Percentiles rank a stretch among this genome's conserved stretches.
phyloP scores from a whole-genome alignment of 78 protist genomes.

The Monosiga brevicollis region DNA sequence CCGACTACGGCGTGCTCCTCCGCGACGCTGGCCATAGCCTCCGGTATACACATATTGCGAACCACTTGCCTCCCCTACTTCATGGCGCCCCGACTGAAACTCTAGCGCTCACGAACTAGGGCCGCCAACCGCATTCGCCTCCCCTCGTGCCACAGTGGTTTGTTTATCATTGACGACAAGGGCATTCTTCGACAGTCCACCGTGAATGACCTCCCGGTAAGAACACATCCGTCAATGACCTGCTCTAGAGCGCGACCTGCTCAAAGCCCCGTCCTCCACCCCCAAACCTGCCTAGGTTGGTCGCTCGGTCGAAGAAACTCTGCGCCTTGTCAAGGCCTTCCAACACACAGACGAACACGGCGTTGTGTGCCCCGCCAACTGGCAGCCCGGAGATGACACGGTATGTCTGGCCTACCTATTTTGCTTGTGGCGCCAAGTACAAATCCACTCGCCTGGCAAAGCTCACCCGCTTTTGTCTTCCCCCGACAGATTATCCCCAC shows the following conservation, averaged over 20 bases:
- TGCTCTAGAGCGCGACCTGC: too few species aligned
- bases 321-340: conserved; percentile 62
- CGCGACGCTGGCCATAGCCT: conserved; percentile 45
- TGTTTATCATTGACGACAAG: conserved; percentile 61
- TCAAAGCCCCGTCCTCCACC: too few species aligned
- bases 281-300: too few species aligned
- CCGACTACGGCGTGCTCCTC: conserved; percentile 73
- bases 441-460: too few species aligned
- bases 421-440: too few species aligned
- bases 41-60: conserved; percentile 9
- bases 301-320: conserved; percentile 62
- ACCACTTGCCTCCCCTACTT: too few species aligned
- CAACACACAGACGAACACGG: conserved; percentile 63
- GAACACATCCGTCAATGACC: too few species aligned
- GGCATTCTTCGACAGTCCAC: conserved; percentile 46
- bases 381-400: conserved; percentile 53
- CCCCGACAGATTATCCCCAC: too few species aligned
- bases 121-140: neutral
- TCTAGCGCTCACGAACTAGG: too few species aligned
- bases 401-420: too few species aligned
- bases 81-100: too few species aligned
- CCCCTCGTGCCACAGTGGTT: conserved; percentile 11
- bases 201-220: conserved; percentile 64
- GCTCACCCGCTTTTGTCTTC: too few species aligned
- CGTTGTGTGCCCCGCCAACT: conserved; percentile 71